Conservation (phyloP, 2,329 filamentous ascomycete genomes). For the Colletotrichum gloeosporioides region DNA sequence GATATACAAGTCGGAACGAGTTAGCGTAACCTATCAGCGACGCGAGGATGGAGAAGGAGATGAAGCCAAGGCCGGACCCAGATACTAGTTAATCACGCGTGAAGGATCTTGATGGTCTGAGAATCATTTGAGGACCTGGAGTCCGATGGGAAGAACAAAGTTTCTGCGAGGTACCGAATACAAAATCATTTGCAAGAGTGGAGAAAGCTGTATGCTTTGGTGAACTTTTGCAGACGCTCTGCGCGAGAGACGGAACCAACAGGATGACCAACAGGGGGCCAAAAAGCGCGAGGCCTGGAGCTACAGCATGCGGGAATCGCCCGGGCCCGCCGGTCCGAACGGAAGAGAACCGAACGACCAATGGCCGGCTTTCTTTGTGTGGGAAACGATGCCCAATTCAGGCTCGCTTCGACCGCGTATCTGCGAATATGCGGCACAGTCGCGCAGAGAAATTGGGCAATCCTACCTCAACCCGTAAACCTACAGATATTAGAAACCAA, state of each 20-base stretch:
- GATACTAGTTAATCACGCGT: background rate
- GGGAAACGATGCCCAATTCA: background rate
- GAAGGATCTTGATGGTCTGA: background rate
- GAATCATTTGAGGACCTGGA: background rate
- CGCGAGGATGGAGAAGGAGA: slow-evolving; percentile 5
- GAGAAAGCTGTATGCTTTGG: background rate
- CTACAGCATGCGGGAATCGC: background rate
- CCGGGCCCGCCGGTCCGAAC: background rate
- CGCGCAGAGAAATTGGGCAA: background rate
- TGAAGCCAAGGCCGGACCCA: background rate
- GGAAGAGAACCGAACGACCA: background rate
- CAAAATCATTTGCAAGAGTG: background rate
- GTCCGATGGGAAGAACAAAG: background rate
- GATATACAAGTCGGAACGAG: slow-evolving; percentile 26
- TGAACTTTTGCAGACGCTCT: background rate
- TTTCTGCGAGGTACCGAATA: background rate
- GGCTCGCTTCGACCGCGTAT: background rate
- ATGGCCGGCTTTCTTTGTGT: background rate
- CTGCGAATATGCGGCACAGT: slow-evolving; percentile 3
- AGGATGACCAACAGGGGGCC: background rate
- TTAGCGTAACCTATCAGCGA: slow-evolving; percentile 24
- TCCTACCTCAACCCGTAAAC: background rate
- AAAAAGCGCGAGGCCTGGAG: background rate
- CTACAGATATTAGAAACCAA: background rate
- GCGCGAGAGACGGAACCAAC: background rate